phyloP scores from a whole-genome alignment of 1,284 basidiomycete genomes.

The Melampsora larici-populina region DNA sequence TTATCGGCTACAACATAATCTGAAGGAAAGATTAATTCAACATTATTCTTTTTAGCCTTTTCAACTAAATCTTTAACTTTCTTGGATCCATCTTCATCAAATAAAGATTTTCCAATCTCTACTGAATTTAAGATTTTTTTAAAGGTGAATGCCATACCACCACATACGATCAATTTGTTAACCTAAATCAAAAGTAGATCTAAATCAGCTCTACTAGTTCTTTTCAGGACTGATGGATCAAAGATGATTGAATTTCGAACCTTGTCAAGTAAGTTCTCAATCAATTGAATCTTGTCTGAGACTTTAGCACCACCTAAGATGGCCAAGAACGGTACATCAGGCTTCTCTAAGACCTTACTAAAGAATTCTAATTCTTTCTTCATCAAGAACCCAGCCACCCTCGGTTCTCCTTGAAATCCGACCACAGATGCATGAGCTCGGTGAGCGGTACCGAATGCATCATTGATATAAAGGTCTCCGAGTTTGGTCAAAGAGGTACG shows the following conservation, averaged over 20 bases:
- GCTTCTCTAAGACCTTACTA: constrained; percentile 91
- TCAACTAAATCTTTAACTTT: constrained; percentile 81
- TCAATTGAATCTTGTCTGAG: constrained; percentile 97
- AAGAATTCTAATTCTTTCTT: constrained; percentile 99
- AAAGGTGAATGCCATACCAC: constrained; percentile 99
- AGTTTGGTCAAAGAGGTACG: constrained; percentile 81
- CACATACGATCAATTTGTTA: constrained; percentile 91
- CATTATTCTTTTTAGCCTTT: constrained; percentile 89
- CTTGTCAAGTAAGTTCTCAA: constrained; percentile 99
- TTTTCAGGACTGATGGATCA: constrained; percentile 3
- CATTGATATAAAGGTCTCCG: constrained; percentile 96
- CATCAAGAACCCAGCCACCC: constrained; percentile 92
- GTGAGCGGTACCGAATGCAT: constrained; percentile 98
- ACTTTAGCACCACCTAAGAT: constrained; percentile 99
- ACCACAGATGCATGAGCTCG: constrained; percentile 99
- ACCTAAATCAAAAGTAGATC: constrained; percentile 61
- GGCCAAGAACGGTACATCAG: constrained; percentile 92
- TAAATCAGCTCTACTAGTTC: neutral
- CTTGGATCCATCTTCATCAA: constrained; percentile 82
- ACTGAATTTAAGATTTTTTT: constrained; percentile 87
- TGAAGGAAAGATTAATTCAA: constrained; percentile 91
- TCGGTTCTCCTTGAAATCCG: constrained; percentile 85
- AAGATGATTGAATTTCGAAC: constrained; percentile 54
- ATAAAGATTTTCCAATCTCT: constrained; percentile 90
- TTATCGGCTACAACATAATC: constrained; percentile 94